These are phyloP conservation scores for Parastagonospora nodorum DNA, from an alignment of 2,329 filamentous ascomycete species.

Conservation along the genomic window DNA sequence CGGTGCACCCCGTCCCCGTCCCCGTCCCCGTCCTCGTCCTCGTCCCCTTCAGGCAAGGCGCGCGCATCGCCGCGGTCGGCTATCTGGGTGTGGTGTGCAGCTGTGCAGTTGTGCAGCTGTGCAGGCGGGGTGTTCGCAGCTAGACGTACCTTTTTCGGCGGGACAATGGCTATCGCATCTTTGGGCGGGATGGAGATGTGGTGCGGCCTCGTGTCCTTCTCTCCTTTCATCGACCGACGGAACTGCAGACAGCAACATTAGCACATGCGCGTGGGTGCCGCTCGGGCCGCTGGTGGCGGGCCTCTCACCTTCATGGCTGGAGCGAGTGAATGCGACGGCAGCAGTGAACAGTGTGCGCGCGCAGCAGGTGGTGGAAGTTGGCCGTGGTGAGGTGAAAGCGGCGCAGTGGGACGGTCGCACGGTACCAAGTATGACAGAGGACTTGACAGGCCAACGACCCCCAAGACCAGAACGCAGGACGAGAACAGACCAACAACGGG, in stretches of 20 bases:
- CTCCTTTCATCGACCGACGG: conserved; percentile 86
- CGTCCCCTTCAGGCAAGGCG: conserved; percentile 1
- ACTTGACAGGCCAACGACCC: neutral
- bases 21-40: neutral
- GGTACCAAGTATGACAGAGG: neutral
- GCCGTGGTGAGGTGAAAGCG: conserved; percentile 4
- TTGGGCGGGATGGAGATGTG: conserved; percentile 82
- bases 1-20: neutral
- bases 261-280: conserved; percentile 22
- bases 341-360: conserved; percentile 5
- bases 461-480: neutral
- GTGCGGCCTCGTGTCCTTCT: conserved; percentile 74
- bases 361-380: neutral
- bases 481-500: conserved; percentile 7
- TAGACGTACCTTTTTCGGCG: conserved; percentile 82
- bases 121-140: neutral
- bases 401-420: conserved; percentile 1
- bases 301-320: conserved; percentile 10
- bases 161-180: conserved; percentile 83
- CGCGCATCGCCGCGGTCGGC: neutral
- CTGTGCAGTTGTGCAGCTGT: neutral
- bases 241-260: conserved; percentile 53
- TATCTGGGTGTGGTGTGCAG: neutral
- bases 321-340: conserved; percentile 9
- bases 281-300: conserved; percentile 8